Evolutionary conservation across 306 rosid species (phyloP).

Genomic region (Styphnolobium japonicum): DNA sequence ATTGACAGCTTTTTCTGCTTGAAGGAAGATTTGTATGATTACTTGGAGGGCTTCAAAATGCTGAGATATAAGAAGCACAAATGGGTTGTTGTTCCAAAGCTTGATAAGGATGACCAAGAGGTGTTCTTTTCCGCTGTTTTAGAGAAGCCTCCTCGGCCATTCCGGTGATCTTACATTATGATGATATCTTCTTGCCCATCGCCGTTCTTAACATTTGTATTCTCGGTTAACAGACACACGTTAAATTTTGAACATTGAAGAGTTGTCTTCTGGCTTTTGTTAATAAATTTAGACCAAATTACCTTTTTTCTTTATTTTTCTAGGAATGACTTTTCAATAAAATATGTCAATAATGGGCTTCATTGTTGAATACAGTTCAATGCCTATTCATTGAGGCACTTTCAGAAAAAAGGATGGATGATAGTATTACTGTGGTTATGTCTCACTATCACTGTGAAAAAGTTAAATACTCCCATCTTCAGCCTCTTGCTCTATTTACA

Average conservation of each 20-base stretch:
- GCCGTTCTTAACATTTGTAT: neutral
- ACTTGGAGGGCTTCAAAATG: slow-evolving; percentile 52
- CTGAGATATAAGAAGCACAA: slow-evolving; percentile 63
- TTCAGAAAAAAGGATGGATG: neutral
- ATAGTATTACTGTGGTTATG: neutral
- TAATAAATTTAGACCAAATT: neutral
- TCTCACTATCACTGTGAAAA: too few relatives aligned
- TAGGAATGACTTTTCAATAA: neutral
- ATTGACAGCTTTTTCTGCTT: slow-evolving; percentile 72
- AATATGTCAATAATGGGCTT: slow-evolving; percentile 18
- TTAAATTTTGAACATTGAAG: neutral
- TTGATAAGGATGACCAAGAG: slow-evolving; percentile 62
- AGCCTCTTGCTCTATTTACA: neutral
- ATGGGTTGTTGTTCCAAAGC: slow-evolving; percentile 73
- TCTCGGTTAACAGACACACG: neutral
- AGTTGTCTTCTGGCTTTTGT: slow-evolving; percentile 12
- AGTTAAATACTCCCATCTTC: too few relatives aligned
- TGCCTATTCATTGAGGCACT: neutral
- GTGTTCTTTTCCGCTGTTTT: slow-evolving; percentile 75
- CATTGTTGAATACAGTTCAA: slow-evolving; percentile 5
- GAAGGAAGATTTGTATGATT: slow-evolving; percentile 65
- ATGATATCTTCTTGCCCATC: neutral
- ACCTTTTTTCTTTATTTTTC: too few relatives aligned
- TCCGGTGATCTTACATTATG: slow-evolving; percentile 31
- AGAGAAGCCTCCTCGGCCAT: slow-evolving; percentile 74